These are phyloP conservation scores for Triadica sebifera DNA, from an alignment of 345 rosid genomes.

Conservation along the genomic window DNA sequence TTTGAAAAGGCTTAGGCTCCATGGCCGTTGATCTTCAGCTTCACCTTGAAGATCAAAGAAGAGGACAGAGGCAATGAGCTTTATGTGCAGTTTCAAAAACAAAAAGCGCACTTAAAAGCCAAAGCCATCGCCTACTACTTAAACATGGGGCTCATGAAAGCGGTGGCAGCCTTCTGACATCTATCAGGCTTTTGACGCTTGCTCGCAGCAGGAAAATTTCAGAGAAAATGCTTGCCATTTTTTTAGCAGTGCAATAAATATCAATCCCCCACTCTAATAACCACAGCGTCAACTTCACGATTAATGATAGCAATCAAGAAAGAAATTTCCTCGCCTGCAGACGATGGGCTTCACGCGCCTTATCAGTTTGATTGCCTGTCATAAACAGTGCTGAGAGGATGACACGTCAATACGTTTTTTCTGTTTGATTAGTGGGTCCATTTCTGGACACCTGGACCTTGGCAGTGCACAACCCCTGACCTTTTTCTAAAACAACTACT, in stretches of 20 bases:
- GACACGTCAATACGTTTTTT: slow-evolving; percentile 21
- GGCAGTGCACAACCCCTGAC: too few relatives aligned
- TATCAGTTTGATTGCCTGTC: neutral
- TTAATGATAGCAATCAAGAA: neutral
- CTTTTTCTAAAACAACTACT: too few relatives aligned
- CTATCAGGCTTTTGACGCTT: slow-evolving; percentile 18
- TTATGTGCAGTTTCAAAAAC: neutral
- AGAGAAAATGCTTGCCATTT: neutral
- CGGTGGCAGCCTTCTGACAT: slow-evolving; percentile 38
- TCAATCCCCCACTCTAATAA: neutral
- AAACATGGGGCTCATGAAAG: slow-evolving; percentile 14
- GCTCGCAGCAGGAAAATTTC: slow-evolving; percentile 16
- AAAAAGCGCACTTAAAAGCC: slow-evolving; percentile 7
- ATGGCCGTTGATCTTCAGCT: neutral
- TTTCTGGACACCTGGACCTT: neutral
- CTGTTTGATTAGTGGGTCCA: neutral
- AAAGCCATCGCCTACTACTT: neutral
- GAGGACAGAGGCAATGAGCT: neutral
- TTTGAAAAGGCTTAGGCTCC: slow-evolving; percentile 18
- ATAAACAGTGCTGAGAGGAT: neutral
- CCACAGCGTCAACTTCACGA: neutral
- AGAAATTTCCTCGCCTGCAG: too few relatives aligned
- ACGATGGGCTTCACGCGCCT: slow-evolving; percentile 22
- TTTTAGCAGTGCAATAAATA: neutral
- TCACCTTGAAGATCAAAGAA: neutral